Evolutionary conservation across 805 yeast species (phyloP).

Genomic region (Spathaspora girioi): DNA sequence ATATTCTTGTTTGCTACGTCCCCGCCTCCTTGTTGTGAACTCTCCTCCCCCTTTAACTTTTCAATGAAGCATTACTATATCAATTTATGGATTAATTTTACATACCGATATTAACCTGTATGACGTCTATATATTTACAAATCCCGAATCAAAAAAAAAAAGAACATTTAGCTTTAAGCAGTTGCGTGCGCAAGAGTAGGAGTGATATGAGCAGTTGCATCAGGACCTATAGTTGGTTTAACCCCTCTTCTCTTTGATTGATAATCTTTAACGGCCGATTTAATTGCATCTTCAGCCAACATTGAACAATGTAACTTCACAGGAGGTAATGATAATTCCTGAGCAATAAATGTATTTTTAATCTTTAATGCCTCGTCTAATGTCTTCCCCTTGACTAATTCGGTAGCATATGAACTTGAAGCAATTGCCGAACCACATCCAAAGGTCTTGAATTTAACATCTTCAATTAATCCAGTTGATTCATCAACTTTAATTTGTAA

Average conservation of each 20-base stretch:
- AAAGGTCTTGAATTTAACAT: conserved; percentile 96
- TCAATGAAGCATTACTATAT: too few species aligned
- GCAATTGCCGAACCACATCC: conserved; percentile 99
- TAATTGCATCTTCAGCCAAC: conserved; percentile 98
- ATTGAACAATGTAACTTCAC: conserved; percentile 96
- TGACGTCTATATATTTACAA: not conserved
- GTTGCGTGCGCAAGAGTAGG: conserved; percentile 21
- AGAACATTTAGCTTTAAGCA: conserved; percentile 1
- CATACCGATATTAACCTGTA: too few species aligned
- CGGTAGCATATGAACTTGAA: conserved; percentile 91
- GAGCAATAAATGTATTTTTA: conserved; percentile 92
- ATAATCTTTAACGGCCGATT: conserved; percentile 95
- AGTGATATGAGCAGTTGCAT: conserved; percentile 63
- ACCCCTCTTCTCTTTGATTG: conserved; percentile 63
- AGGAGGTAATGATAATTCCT: conserved; percentile 92
- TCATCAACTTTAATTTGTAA: conserved; percentile 92
- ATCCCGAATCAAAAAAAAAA: too few species aligned
- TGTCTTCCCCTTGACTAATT: conserved; percentile 90
- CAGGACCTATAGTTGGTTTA: conserved; percentile 61
- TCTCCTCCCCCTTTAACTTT: too few species aligned
- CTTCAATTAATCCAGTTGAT: conserved; percentile 83
- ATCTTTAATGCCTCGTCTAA: conserved; percentile 90
- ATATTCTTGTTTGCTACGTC: too few species aligned
- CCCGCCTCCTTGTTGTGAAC: too few species aligned
- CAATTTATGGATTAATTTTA: too few species aligned